Evolutionary conservation across 371 early-diverging fungal genomes (phyloP).

Genomic region (Syncephalastrum contaminatum): DNA sequence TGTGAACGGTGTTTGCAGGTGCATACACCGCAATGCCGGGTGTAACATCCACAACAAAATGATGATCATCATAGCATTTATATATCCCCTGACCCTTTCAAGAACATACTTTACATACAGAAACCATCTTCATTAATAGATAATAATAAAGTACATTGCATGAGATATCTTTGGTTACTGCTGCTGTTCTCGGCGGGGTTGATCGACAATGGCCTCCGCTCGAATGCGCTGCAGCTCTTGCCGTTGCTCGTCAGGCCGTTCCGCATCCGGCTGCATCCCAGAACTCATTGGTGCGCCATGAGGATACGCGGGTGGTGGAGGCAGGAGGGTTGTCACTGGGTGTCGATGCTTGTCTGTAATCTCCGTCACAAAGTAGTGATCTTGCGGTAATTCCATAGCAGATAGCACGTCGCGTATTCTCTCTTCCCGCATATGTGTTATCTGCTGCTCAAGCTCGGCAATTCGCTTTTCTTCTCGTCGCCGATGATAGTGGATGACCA

Average conservation of each 20-base stretch:
- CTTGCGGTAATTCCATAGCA: not conserved
- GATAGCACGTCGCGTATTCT: conserved; percentile 1
- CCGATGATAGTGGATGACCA: not conserved
- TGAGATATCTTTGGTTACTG: not conserved
- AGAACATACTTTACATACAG: not conserved
- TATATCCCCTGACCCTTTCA: not conserved
- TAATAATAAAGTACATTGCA: not conserved
- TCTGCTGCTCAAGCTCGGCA: not conserved
- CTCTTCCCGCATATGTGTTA: conserved; percentile 1
- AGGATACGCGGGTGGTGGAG: conserved; percentile 6
- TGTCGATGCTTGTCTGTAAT: conserved; percentile 3
- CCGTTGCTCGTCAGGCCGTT: not conserved
- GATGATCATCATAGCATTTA: no score
- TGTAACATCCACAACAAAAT: no score
- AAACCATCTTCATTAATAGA: not conserved
- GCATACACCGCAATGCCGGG: conserved; percentile 15
- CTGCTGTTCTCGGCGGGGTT: not conserved
- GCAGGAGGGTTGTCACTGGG: conserved; percentile 5
- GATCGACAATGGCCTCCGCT: no score
- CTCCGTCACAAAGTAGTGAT: conserved; percentile 5
- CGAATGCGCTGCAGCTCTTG: not conserved
- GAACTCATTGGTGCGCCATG: not conserved
- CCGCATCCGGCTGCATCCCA: not conserved
- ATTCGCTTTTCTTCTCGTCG: not conserved
- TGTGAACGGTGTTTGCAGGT: conserved; percentile 15